A percentile compares a stretch with the other conserved stretches of the same genome.
phyloP scores from a whole-genome alignment of 2,329 filamentous ascomycete species.

The Penicillium polonicum region DNA sequence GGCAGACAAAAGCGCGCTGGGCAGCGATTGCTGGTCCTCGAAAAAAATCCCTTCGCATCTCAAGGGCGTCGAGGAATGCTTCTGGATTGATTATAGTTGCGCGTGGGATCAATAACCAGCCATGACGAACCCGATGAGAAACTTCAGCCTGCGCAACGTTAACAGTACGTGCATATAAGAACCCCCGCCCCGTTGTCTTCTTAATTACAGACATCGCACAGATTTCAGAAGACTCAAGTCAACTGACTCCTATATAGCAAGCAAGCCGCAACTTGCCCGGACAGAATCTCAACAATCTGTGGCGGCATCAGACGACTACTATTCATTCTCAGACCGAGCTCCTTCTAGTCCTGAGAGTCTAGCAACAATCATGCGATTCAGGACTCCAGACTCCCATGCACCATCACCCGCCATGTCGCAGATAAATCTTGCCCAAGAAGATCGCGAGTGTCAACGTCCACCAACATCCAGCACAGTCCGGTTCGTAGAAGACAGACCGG shows the following conservation, averaged over 20 bases:
- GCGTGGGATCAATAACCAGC: constrained; percentile 18
- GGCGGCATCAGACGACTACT: constrained; percentile 51
- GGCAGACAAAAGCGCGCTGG: constrained; percentile 24
- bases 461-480: constrained; percentile 30
- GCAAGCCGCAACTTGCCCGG: constrained; percentile 45
- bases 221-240: constrained; percentile 1
- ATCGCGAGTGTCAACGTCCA: constrained; percentile 17
- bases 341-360: constrained; percentile 41
- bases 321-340: constrained; percentile 45
- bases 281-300: constrained; percentile 48
- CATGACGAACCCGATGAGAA: constrained; percentile 21
- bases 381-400: constrained; percentile 44
- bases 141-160: constrained; percentile 27
- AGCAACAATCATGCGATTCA: constrained; percentile 43
- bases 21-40: constrained; percentile 10
- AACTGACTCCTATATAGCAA: constrained; percentile 35
- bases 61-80: constrained; percentile 23
- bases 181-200: constrained; percentile 4
- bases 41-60: constrained; percentile 13
- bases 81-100: constrained; percentile 19
- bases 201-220: background rate
- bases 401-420: constrained; percentile 31
- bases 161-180: constrained; percentile 21
- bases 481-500: constrained; percentile 26
- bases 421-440: constrained; percentile 5